Percentiles rank a stretch among this genome's conserved stretches.
phyloP scores from a whole-genome alignment of 345 rosid genomes.

The Erucastrum elatum region DNA sequence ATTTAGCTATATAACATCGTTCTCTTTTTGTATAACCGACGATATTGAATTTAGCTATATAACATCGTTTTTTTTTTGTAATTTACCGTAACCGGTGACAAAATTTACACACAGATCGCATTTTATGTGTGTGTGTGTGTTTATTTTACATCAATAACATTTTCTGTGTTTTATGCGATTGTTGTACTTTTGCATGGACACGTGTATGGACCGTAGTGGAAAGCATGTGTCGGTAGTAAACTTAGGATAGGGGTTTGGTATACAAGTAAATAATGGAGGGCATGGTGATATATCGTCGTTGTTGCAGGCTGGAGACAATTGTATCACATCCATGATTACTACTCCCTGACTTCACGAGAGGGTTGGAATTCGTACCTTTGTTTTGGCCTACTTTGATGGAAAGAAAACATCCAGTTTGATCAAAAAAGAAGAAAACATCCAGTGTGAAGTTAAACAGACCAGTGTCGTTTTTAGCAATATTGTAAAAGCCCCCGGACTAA shows the following conservation, averaged over 20 bases:
- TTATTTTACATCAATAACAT: no score
- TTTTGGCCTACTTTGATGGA: background rate
- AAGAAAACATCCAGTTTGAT: background rate
- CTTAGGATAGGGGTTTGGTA: background rate
- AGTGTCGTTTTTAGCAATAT: background rate
- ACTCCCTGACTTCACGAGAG: background rate
- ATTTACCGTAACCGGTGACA: no score
- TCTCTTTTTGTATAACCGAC: no score
- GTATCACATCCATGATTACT: background rate
- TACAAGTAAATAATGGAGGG: background rate
- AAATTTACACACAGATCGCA: no score
- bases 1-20: no score
- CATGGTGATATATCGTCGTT: background rate
- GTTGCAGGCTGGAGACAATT: background rate
- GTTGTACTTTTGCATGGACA: background rate
- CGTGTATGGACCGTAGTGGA: slow-evolving; percentile 28
- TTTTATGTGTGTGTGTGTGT: no score
- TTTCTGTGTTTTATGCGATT: background rate
- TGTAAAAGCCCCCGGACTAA: background rate
- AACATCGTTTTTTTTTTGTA: no score
- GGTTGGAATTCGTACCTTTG: background rate
- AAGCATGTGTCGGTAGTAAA: slow-evolving; percentile 35
- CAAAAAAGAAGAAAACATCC: background rate
- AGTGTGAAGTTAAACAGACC: background rate
- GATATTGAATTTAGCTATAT: no score